Base-by-base conservation (phyloP, 2,329 filamentous ascomycete genomes). In the Penicillium brevicompactum region DNA sequence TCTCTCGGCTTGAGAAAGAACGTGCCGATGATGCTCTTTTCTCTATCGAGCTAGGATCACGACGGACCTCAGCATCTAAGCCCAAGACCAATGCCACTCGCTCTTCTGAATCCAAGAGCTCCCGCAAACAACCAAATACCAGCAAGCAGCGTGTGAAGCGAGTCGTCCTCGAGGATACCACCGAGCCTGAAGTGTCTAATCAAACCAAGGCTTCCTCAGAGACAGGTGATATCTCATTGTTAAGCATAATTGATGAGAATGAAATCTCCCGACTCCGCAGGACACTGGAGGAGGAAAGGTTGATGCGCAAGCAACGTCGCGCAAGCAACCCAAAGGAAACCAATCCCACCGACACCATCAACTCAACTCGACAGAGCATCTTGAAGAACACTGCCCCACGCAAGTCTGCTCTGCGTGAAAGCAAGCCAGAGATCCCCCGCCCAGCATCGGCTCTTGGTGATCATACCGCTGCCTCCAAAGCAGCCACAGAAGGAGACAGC, bases 361-460 rank as follows among this genome's bases (percentile, higher is more conserved):
- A 71, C 64, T 43, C 70, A 47, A 65, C 75, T 60, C 63, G 74
- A 56, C 64, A 72, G 60, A 75, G 73, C 61, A 69, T 68, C 48
- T 67, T 71, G 22, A 76, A 70, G 59, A 68, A 73, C 1, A 56
- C 67, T 31, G 55, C 59, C 14, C 77, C 78, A n/a, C 80, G 81
- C 49, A 84, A 84, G 62, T 84, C 82, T 1, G 84, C 82, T 0
- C 66, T 84, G 60, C 83, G 80, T 56, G 81, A 84, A 50, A 61
- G 75, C 5, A 81, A 77, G 9, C 68, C 68, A 7, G 66, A 68
- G 32, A 62, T 67, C 4, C 45, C 66, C 18, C 65, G 72, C 44
- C 70, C 73, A 53, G 64, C 66, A 10, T 74, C 72, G 4, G 72
- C 70, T n/a, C 56, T 64, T 49, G 71, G 69, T 38, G 71, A 75